These are phyloP conservation scores for Crithidia expoeki DNA, from an alignment of 208 protist genomes.

Conservation along the genomic window DNA sequence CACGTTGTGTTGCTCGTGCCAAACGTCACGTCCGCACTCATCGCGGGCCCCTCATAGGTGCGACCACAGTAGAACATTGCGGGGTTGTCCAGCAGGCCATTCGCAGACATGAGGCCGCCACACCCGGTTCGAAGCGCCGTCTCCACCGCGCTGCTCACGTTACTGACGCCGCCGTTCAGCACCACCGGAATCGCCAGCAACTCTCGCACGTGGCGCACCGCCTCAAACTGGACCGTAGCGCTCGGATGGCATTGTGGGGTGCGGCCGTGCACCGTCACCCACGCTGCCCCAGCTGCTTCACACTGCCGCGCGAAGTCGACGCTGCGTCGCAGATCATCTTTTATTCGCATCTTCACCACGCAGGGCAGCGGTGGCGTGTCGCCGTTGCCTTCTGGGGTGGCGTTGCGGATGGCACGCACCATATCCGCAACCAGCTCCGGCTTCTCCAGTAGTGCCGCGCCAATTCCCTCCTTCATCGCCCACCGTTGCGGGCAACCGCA, in stretches of 20 bases:
- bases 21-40: conserved; percentile 21
- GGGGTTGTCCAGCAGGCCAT: conserved; percentile 86
- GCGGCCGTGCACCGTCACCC: conserved; percentile 90
- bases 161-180: conserved; percentile 79
- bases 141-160: conserved; percentile 55
- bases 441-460: conserved; percentile 67
- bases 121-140: conserved; percentile 53
- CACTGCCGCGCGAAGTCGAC: conserved; percentile 87
- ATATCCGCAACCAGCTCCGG: conserved; percentile 85
- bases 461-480: conserved; percentile 84
- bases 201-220: conserved; percentile 69
- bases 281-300: conserved; percentile 75
- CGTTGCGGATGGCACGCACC: conserved; percentile 68
- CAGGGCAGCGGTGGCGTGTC: conserved; percentile 39
- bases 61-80: conserved; percentile 56
- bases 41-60: background rate
- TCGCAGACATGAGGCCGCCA: conserved; percentile 82
- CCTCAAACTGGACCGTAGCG: conserved; percentile 60
- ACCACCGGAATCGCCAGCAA: conserved; percentile 75
- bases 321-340: conserved; percentile 63
- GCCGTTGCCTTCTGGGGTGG: conserved; percentile 25
- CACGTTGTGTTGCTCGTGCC: background rate
- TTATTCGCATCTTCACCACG: conserved; percentile 89
- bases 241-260: conserved; percentile 58
- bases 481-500: conserved; percentile 94